These are phyloP conservation scores for Oxytropis ochrocephala DNA, from an alignment of 306 rosid species.

Conservation along the genomic window DNA sequence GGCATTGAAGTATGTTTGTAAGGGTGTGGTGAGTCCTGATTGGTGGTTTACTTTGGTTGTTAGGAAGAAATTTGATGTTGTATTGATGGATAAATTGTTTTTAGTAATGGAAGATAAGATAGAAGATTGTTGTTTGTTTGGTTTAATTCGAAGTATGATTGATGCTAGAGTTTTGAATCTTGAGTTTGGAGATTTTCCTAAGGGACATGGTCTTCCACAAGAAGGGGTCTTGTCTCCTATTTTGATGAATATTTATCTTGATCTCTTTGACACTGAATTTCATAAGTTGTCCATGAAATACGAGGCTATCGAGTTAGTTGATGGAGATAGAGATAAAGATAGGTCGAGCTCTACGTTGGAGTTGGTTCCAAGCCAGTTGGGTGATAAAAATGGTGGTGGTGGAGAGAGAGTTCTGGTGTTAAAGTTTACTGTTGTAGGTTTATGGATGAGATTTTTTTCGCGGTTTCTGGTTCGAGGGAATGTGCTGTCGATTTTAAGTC, in stretches of 20 bases:
- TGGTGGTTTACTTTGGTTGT: slow-evolving; percentile 83
- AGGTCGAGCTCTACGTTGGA: slow-evolving; percentile 46
- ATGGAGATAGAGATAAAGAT: slow-evolving; percentile 24
- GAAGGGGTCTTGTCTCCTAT: slow-evolving; percentile 85
- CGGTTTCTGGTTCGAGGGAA: slow-evolving; percentile 67
- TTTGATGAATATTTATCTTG: slow-evolving; percentile 81
- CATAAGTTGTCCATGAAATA: slow-evolving; percentile 76
- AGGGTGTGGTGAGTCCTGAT: slow-evolving; percentile 50
- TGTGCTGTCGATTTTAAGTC: slow-evolving; percentile 52
- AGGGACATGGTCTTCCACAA: slow-evolving; percentile 92
- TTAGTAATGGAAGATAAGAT: slow-evolving; percentile 68
- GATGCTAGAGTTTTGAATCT: slow-evolving; percentile 66
- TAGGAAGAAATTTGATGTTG: slow-evolving; percentile 50
- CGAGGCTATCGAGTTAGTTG: slow-evolving; percentile 42
- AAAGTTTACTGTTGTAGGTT: slow-evolving; percentile 62
- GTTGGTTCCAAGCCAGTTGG: slow-evolving; percentile 75
- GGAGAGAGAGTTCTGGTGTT: slow-evolving; percentile 20
- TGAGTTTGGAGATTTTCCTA: slow-evolving; percentile 85
- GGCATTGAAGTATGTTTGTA: slow-evolving; percentile 65
- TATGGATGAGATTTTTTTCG: slow-evolving; percentile 85
- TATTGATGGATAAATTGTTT: slow-evolving; percentile 45
- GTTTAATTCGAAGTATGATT: slow-evolving; percentile 49
- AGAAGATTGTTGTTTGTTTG: slow-evolving; percentile 53
- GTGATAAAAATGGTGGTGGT: slow-evolving; percentile 27
- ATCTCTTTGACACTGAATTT: slow-evolving; percentile 72